These are phyloP conservation scores for Epichloe elymi DNA, from an alignment of 2,329 filamentous ascomycete species.

Conservation along the genomic window DNA sequence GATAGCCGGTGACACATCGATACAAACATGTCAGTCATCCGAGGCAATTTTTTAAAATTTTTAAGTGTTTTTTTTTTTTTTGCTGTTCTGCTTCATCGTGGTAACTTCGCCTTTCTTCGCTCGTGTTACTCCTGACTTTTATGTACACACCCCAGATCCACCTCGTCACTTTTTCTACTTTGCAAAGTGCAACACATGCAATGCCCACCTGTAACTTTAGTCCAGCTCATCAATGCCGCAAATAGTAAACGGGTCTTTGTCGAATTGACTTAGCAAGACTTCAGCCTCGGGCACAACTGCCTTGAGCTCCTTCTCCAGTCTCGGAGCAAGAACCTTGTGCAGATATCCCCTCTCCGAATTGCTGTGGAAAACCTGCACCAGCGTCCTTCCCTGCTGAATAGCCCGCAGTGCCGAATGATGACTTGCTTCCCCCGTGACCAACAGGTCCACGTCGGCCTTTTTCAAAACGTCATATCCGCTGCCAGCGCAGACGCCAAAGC, in stretches of 20 bases:
- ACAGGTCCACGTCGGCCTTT: constrained; percentile 56
- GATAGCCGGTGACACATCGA: constrained; percentile 2
- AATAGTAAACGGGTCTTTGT: constrained; percentile 82
- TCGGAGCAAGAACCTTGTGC: constrained; percentile 51
- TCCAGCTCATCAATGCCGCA: constrained; percentile 35
- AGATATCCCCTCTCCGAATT: constrained; percentile 83
- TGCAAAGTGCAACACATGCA: neutral
- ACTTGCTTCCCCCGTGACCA: constrained; percentile 85
- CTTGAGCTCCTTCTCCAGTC: constrained; percentile 46
- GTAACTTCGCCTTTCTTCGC: neutral
- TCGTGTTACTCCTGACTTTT: neutral
- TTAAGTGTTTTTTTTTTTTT: no score
- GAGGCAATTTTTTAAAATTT: no score
- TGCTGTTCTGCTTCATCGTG: no score
- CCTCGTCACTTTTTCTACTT: neutral
- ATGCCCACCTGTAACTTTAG: neutral
- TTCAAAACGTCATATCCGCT: constrained; percentile 70
- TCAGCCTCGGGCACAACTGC: constrained; percentile 36
- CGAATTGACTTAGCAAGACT: constrained; percentile 64
- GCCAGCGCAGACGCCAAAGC: constrained; percentile 79
- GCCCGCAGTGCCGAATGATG: constrained; percentile 86
- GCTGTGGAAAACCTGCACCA: constrained; percentile 80
- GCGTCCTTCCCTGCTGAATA: constrained; percentile 68
- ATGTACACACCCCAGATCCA: neutral
- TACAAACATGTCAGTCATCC: no score